Evolutionary conservation across 2,329 filamentous ascomycete genomes (phyloP).

Genomic region (Fusarium albidum): DNA sequence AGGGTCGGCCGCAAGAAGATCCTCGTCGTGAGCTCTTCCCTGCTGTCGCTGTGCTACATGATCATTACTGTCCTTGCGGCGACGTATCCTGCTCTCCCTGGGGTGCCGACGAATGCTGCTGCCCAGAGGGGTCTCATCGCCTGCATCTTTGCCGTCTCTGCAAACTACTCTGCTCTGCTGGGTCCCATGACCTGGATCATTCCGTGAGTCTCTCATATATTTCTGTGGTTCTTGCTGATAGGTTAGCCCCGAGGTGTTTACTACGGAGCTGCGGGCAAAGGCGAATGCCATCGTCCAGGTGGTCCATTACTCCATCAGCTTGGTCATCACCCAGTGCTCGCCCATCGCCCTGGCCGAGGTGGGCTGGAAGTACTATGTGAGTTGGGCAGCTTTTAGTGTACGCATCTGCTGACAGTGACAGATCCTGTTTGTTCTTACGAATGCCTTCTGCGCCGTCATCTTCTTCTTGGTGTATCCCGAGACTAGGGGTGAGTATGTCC

Average conservation of each 20-base stretch:
- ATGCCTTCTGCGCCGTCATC: constrained; percentile 46
- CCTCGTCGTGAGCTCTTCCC: constrained; percentile 45
- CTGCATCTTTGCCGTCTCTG: constrained; percentile 47
- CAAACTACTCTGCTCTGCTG: constrained; percentile 48
- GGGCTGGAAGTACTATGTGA: constrained; percentile 52
- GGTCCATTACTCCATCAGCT: constrained; percentile 51
- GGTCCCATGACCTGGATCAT: constrained; percentile 54
- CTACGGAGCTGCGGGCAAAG: constrained; percentile 50
- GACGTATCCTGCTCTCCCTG: constrained; percentile 46
- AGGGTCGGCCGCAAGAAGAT: constrained; percentile 48
- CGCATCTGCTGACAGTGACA: not conserved
- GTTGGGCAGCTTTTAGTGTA: not conserved
- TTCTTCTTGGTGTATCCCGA: constrained; percentile 49
- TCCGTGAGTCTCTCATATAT: constrained; percentile 40
- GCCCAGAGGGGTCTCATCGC: constrained; percentile 50
- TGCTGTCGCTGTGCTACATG: constrained; percentile 48
- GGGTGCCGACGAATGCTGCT: constrained; percentile 47
- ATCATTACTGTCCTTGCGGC: constrained; percentile 52
- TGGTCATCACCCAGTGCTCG: constrained; percentile 52
- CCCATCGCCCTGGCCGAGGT: constrained; percentile 49
- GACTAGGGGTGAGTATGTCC: constrained; percentile 42
- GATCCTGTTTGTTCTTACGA: constrained; percentile 51
- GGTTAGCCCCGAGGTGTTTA: constrained; percentile 50
- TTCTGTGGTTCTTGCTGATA: rapidly evolving
- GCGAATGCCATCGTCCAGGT: constrained; percentile 52